Conservation (phyloP, 2,329 filamentous ascomycete species). For the Nothopassalora personata region DNA sequence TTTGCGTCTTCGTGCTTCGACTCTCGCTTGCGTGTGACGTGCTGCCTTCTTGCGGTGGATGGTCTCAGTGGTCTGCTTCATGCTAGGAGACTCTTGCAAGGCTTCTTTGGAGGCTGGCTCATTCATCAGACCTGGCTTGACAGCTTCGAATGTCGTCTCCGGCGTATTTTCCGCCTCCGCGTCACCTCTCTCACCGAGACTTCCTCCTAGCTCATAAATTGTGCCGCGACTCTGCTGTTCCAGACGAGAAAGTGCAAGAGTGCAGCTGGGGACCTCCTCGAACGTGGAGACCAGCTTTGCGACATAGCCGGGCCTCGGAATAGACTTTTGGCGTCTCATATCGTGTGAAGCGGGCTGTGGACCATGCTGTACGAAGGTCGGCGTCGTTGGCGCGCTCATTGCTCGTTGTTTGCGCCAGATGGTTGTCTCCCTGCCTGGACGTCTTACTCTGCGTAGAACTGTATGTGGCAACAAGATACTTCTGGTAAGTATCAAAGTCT, state of each 20-base stretch:
- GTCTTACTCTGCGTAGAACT: neutral
- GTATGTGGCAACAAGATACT: constrained; percentile 8
- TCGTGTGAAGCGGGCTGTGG: neutral
- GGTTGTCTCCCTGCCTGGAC: neutral
- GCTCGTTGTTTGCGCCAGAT: neutral
- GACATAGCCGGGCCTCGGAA: neutral
- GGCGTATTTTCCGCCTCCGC: neutral
- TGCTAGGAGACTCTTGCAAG: too few relatives aligned
- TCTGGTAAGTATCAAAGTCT: constrained; percentile 14
- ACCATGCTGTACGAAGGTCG: neutral
- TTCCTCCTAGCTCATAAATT: neutral
- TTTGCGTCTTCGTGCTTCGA: neutral
- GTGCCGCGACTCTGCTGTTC: neutral
- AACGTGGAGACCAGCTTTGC: neutral
- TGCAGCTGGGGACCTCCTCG: neutral
- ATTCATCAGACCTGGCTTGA: neutral
- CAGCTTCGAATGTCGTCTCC: neutral
- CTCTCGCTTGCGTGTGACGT: neutral
- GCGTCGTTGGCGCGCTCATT: neutral
- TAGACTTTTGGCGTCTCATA: neutral
- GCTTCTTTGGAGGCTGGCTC: too few relatives aligned
- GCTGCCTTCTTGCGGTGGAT: neutral
- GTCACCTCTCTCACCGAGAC: neutral
- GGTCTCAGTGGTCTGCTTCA: neutral
- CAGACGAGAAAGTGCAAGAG: neutral